Base-by-base conservation (phyloP, 108 stramenopile species). In the Epipyxis sp. region DNA sequence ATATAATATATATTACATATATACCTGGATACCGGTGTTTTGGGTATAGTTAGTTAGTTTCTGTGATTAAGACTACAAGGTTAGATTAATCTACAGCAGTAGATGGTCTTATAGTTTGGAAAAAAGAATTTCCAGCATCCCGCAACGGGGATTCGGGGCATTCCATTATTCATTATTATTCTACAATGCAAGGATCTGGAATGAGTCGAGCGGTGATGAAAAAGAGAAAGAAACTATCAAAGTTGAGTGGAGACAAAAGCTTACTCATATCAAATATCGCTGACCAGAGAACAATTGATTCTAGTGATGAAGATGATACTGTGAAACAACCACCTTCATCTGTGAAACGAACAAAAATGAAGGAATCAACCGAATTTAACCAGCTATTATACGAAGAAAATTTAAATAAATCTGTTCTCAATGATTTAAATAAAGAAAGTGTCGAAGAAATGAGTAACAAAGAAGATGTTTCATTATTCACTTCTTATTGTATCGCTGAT, bases 211-310 rank as follows among this genome's bases (percentile, higher is more conserved):
- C 61, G 20, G 35, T 32, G 6, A 10, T 65, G 6, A 29, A 37
- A 25, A 65, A 65, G 61, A 16, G 61, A 6, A 65, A 65, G 61
- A 29, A 37, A 6, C 61, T 32, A 65, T 16, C 61, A 10, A 65
- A 65, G 34, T 3, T 32, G 35, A 29, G 35, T 35, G 61, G 61
- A 29, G 34, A 37, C 16, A 57, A 16, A 25, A 16, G 20, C 16
- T 16, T 57, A 57, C 16, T 20, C 20, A 20, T 57, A 25, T 25
- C 54, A 16, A 57, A 25, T 57, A 25, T 25, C 16, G 54, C 54
- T 16, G 25, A 20, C 20, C 54, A 20, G 54, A 57, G 16, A 37
- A 65, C 20, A 3, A 37, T 32, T 65, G 61, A 25, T 13, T 6
- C 30, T 32, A 37, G 34, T 37, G 61, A 65, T 29, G 61, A 65